Conservation (phyloP, 176 grass and related monocot species). For the Aegilops sharonensis region DNA sequence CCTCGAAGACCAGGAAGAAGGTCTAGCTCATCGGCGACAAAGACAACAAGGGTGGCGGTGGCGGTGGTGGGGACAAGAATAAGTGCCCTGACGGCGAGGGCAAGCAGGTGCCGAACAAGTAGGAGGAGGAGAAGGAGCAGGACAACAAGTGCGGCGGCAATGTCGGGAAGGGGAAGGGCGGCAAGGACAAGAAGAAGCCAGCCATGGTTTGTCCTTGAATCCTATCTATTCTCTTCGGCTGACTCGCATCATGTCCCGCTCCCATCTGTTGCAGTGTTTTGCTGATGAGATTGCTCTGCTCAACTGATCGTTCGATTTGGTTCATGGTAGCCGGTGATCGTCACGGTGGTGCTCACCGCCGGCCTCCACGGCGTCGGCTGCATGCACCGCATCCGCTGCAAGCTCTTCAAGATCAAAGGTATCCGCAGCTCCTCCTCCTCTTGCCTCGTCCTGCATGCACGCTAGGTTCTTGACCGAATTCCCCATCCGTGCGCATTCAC, state of each 20-base stretch:
- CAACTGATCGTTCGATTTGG: neutral
- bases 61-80: neutral
- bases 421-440: no score
- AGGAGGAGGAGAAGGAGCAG: neutral
- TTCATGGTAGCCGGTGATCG: slow-evolving; percentile 33
- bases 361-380: no score
- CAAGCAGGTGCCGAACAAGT: neutral
- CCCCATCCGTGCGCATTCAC: no score
- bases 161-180: slow-evolving; percentile 23
- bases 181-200: slow-evolving; percentile 40
- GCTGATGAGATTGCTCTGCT: neutral
- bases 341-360: slow-evolving; percentile 57
- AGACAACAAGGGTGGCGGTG: neutral
- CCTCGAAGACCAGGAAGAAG: slow-evolving; percentile 61
- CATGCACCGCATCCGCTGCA: no score
- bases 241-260: neutral
- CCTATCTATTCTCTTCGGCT: neutral
- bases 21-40: slow-evolving; percentile 52
- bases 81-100: slow-evolving; percentile 15
- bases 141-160: neutral
- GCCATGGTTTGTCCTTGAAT: neutral
- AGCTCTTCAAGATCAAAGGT: no score
- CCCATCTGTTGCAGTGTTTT: no score
- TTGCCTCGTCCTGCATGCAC: no score
- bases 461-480: no score